Percentiles rank a stretch among this genome's conserved stretches.
Evolutionary conservation across 2,329 filamentous ascomycete species (phyloP).

Genomic region (Tolypocladium inflatum): DNA sequence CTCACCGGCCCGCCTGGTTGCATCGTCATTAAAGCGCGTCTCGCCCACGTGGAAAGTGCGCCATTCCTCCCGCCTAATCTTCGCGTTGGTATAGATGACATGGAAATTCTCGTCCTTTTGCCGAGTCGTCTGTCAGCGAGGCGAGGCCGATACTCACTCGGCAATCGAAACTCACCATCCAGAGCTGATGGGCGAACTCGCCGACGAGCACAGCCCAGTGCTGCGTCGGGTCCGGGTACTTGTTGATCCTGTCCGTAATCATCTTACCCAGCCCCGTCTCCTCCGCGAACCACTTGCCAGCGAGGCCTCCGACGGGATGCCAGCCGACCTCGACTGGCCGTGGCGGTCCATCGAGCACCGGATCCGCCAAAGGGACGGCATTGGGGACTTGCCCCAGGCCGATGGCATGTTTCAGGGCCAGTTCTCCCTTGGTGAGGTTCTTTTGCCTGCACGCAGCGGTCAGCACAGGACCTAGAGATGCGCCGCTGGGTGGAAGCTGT

Average conservation of each 20-base stretch:
- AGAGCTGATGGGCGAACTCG: slow-evolving; percentile 46
- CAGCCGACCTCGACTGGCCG: slow-evolving; percentile 42
- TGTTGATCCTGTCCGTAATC: slow-evolving; percentile 44
- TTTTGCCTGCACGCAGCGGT: slow-evolving; percentile 13
- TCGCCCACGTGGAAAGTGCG: slow-evolving; percentile 39
- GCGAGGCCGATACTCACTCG: neutral
- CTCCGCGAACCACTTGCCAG: slow-evolving; percentile 50
- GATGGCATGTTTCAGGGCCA: slow-evolving; percentile 24
- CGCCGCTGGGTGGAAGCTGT: too few species aligned
- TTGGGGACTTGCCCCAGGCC: slow-evolving; percentile 22
- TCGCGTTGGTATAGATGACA: slow-evolving; percentile 47
- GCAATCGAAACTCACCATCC: slow-evolving; percentile 39
- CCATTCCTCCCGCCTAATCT: slow-evolving; percentile 36
- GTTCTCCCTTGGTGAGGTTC: slow-evolving; percentile 23
- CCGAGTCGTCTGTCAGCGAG: neutral
- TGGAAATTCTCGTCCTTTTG: slow-evolving; percentile 41
- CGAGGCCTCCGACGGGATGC: slow-evolving; percentile 47
- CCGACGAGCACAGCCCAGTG: slow-evolving; percentile 51
- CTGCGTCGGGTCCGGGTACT: slow-evolving; percentile 49
- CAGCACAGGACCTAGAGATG: neutral
- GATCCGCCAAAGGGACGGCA: slow-evolving; percentile 17
- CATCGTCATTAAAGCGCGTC: slow-evolving; percentile 46
- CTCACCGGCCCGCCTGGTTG: slow-evolving; percentile 36
- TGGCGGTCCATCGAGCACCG: slow-evolving; percentile 17
- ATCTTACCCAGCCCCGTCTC: slow-evolving; percentile 43